Base-by-base conservation (phyloP, 2,329 filamentous ascomycete species). In the Ophiostoma quercus region DNA sequence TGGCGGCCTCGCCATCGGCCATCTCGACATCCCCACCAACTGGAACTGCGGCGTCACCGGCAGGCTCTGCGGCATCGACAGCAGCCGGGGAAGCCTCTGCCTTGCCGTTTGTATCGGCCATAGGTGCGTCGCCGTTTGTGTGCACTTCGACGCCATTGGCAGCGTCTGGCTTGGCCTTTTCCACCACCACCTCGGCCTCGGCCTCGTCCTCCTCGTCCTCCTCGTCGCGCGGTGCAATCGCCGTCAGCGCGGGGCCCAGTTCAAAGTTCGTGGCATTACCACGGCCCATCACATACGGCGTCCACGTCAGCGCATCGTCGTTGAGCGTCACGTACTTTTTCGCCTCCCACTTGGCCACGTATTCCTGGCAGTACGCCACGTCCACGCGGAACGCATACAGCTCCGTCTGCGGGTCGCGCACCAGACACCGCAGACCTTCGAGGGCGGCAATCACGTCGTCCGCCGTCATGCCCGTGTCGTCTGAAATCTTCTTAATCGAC, bases 401-500 rank as follows among this genome's bases (percentile, higher is more conserved):
- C 72, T 91, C 92, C 0, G 94, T 97, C 69, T 92, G 84, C 1
- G 94, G 93, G 78, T 99, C 95, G 71, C 93, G 88, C 19, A 97
- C 92, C 32, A 99, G 85, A 69, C 93, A 94, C 60, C 94, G 89
- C 12, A 99, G 82, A 0, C 92, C 93, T 80, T 99, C 95, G 2
- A 99, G 83, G 0, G 92, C 94, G 14, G 95, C 96, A 14, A 99
- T 91, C 71, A 98, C 94, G 79, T 99, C 95, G 79, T 99, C 95
- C 0, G 94, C 86, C 0, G 95, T 98, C 88, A 99, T 93, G 12
- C 95, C 95, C 0, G 94, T 98, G 71, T 92, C 89, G 74, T 94
- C 89, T 0, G 94, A 96, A 73, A 96, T 92, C 39, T 87, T 82
- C 73, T 84, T 84, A 74, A 89, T 84, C 72, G 87, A 89, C 22